Base-by-base conservation (phyloP, 805 yeast species). In the Metschnikowia chrysomelidarum region DNA sequence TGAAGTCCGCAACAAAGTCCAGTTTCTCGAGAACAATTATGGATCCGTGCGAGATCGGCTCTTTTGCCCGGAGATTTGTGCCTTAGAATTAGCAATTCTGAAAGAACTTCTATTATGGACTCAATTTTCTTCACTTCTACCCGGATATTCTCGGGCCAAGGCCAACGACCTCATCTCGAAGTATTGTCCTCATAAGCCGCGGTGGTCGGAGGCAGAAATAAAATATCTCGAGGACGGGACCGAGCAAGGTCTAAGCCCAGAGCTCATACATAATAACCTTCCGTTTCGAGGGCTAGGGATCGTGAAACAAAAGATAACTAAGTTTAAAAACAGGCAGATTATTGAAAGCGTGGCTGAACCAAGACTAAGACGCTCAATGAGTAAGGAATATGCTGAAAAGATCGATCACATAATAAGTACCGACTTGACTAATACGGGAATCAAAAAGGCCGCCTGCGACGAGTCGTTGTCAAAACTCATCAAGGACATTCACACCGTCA, bases 401-500 rank as follows among this genome's bases (percentile, higher is more conserved):
- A 34, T 49, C n/a, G 36, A 28, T 8, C 14, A 10, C 20, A 39
- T 49, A 28, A 42, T 54, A 13, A 16, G 35, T 1, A 34, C 30
- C 5, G 60, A 57, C 35, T 43, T 56, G 25, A 49, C 57, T 11
- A 27, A 26, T 16, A 22, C 37, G 2, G 41, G 47, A 2, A 31
- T 56, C 6, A 34, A 40, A 17, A 28, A 32, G 5, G 52, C 46
- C 16, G 52, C 56, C 7, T 34, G 39, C n/a, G 29, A 30, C 8
- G 31, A 33, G 5, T 19, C 42, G 4, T 24, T 33, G 12, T 35
- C 35, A 15, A 37, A 37, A 19, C 23, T 37, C 19, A 34, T 35
- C 23, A 29, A 30, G 10, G 42, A 41, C 27, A 41, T 49, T 7
- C 41, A 43, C 17, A 40, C 30, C 7, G 37, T 31, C 3, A 39